phyloP scores from a whole-genome alignment of 2,329 filamentous ascomycete genomes.

The Fusarium xylarioides region DNA sequence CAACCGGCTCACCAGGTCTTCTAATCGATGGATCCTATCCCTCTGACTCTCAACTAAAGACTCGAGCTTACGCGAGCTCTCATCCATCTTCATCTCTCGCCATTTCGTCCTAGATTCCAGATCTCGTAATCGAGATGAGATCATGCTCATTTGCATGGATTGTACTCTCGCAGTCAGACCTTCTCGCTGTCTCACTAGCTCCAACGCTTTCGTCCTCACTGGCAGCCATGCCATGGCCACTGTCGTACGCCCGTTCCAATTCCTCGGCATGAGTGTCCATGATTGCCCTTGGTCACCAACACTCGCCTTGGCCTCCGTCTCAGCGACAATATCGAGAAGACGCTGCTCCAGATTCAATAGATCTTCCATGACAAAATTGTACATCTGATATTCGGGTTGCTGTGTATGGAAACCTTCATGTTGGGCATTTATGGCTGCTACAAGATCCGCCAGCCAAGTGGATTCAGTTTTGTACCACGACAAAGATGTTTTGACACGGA shows the following conservation, averaged over 20 bases:
- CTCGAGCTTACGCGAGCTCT: constrained; percentile 40
- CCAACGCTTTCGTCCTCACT: constrained; percentile 55
- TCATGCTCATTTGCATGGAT: constrained; percentile 60
- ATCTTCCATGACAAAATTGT: constrained; percentile 58
- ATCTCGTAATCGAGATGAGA: constrained; percentile 53
- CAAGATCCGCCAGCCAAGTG: constrained; percentile 55
- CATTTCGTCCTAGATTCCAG: constrained; percentile 47
- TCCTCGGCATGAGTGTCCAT: constrained; percentile 52
- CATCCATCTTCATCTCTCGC: constrained; percentile 45
- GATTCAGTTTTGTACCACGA: constrained; percentile 61
- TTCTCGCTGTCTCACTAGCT: constrained; percentile 57
- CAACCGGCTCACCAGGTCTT: constrained; percentile 28
- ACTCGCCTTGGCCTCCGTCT: constrained; percentile 49
- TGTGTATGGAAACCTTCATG: constrained; percentile 35
- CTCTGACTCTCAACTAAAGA: constrained; percentile 38
- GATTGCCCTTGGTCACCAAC: constrained; percentile 33
- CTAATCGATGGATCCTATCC: constrained; percentile 37
- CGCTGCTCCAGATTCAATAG: constrained; percentile 54
- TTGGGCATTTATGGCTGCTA: constrained; percentile 45
- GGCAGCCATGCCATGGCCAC: constrained; percentile 58
- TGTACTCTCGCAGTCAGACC: constrained; percentile 55
- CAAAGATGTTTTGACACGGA: constrained; percentile 56
- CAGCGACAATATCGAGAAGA: constrained; percentile 55
- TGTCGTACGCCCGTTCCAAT: constrained; percentile 49
- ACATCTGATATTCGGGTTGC: constrained; percentile 57